A percentile compares a stretch with the other conserved stretches of the same genome.
Conservation (phyloP, 2,329 filamentous ascomycete species). For the Fusarium abutilonis region DNA sequence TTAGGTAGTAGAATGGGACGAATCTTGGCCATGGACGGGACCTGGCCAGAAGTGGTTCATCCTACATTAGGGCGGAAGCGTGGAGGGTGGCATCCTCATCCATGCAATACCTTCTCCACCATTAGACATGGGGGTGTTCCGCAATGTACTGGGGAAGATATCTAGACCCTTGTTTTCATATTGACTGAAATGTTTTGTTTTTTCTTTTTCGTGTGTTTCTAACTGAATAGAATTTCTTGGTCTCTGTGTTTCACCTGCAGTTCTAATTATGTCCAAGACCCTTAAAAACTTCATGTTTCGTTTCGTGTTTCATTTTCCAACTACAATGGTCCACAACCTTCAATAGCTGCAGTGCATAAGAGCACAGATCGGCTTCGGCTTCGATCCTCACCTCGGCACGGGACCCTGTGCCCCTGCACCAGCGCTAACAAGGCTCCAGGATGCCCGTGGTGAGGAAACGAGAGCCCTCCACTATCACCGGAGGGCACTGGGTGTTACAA, state of each 20-base stretch:
- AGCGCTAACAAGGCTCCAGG: slow-evolving; percentile 28
- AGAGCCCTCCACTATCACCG: slow-evolving; percentile 19
- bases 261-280: slow-evolving; percentile 7
- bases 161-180: slow-evolving; percentile 40
- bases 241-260: slow-evolving; percentile 2
- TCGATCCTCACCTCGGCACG: slow-evolving; percentile 20
- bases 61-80: slow-evolving; percentile 49
- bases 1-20: slow-evolving; percentile 43
- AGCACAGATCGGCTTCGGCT: slow-evolving; percentile 25
- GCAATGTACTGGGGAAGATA: slow-evolving; percentile 35
- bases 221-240: slow-evolving; percentile 1
- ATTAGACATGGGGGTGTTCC: slow-evolving; percentile 33
- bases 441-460: slow-evolving; percentile 33
- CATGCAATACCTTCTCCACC: slow-evolving; percentile 34
- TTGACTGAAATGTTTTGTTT: slow-evolving; percentile 1
- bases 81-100: slow-evolving; percentile 45
- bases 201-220: background rate
- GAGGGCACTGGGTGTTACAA: slow-evolving; percentile 9
- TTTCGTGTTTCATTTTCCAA: background rate
- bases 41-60: slow-evolving; percentile 47
- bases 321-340: background rate
- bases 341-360: slow-evolving; percentile 1
- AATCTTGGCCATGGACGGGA: slow-evolving; percentile 44
- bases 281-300: slow-evolving; percentile 15
- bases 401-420: slow-evolving; percentile 23